Base-by-base conservation (phyloP, 2,329 filamentous ascomycete species). In the Fusarium nygamai region DNA sequence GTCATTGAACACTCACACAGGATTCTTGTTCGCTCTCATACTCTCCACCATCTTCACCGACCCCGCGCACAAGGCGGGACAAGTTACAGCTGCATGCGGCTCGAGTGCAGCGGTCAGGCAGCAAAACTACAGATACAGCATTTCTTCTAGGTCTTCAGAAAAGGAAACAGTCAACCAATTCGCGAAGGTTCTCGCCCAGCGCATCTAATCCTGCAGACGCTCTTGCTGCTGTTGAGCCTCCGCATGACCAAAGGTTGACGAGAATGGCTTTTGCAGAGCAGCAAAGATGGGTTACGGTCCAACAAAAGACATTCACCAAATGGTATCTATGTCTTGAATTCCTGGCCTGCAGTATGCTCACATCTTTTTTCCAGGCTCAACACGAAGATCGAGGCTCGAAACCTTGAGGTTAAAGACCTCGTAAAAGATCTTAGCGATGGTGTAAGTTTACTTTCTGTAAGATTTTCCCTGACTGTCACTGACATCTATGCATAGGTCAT, bases 251-350 rank as follows among this genome's bases (percentile, higher is more conserved):
- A 77, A 85, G 82, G 73, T 82, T 87, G 73, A 84, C 84, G 79
- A 91, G 86, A 82, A 92, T 92, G 90, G 90, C 89, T 66, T 90
- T 86, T 82, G 84, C 88, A 75, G 89, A 91, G 81, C 89, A 92
- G 84, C 89, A 92, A 82, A 86, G 88, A 82, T 92, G 91, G 91
- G 88, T 92, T 78, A 91, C 88, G 81, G 95, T 98, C 84, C 96
- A 98, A 87, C 93, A 98, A 84, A 99, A 98, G 89, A 99, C 96
- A 34, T 99, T 99, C 84, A 98, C 95, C 68, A 99, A 98, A 94
- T 99, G 96, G 84, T 85, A 80, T 77, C 2, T n/a, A 14, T 24
- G 33, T 33, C 10, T 10, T 58, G 17, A 24, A 46, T 9, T 8
- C 39, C 17, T 53, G 22, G 27, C 19, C 27, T 34, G 24, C 44